Evolutionary conservation across 1,284 basidiomycete genomes (phyloP).

Genomic region (Gomphus bonarii): DNA sequence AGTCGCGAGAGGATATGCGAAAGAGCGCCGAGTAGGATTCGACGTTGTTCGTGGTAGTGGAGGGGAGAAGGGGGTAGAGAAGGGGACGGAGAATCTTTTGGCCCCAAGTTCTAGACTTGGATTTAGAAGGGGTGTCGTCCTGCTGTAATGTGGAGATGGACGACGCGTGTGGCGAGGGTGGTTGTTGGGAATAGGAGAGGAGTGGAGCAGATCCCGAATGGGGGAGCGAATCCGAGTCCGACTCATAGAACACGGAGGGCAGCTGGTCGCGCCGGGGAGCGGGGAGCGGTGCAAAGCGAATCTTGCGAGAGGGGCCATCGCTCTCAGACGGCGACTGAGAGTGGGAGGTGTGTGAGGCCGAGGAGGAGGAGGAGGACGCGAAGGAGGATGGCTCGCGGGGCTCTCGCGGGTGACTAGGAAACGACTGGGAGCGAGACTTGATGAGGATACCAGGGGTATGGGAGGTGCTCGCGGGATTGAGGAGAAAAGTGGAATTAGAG

Average conservation of each 20-base stretch:
- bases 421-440: not conserved
- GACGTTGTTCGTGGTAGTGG: not conserved
- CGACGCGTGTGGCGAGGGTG: constrained; percentile 15
- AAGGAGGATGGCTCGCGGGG: not conserved
- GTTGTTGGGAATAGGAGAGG: constrained; percentile 10
- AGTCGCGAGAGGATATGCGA: constrained; percentile 23
- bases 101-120: constrained; percentile 24
- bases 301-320: constrained; percentile 27
- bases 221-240: constrained; percentile 13
- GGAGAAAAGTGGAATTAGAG: not conserved
- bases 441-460: constrained; percentile 1
- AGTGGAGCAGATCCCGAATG: constrained; percentile 15
- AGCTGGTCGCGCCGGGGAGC: constrained; percentile 44
- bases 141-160: constrained; percentile 24
- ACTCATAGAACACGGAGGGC: constrained; percentile 4
- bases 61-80: constrained; percentile 1
- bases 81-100: constrained; percentile 11
- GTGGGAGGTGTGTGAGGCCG: not conserved
- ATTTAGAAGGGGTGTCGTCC: constrained; percentile 33
- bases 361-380: not conserved
- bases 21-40: constrained; percentile 24
- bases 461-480: not conserved
- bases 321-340: constrained; percentile 1
- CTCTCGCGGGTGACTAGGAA: not conserved
- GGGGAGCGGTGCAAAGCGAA: constrained; percentile 72